These are phyloP conservation scores for Groenewaldozyma auringiensis DNA, from an alignment of 1,139 yeast species.

Conservation along the genomic window DNA sequence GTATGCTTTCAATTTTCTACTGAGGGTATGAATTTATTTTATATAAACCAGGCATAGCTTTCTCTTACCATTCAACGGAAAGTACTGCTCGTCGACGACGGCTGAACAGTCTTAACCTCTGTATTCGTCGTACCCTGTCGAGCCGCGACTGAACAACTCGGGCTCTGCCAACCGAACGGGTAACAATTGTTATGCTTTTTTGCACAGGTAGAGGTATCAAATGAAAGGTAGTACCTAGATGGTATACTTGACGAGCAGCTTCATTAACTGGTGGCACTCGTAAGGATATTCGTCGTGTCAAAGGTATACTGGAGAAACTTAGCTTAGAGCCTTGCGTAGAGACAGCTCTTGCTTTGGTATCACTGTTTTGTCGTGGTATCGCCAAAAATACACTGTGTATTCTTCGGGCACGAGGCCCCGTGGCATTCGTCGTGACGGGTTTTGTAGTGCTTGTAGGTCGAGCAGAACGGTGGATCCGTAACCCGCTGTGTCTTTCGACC, in stretches of 20 bases:
- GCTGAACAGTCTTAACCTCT: neutral
- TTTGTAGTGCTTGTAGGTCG: neutral
- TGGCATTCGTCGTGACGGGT: too few relatives aligned
- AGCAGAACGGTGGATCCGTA: neutral
- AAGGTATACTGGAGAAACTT: neutral
- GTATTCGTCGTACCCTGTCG: neutral
- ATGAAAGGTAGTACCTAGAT: neutral
- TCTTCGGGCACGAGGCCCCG: too few relatives aligned
- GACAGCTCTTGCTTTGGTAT: neutral
- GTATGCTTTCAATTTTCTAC: too few relatives aligned
- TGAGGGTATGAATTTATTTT: too few relatives aligned
- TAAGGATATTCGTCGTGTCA: neutral
- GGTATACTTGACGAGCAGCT: neutral
- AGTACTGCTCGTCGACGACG: constrained; percentile 1
- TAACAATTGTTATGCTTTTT: neutral
- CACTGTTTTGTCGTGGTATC: too few relatives aligned
- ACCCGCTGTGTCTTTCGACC: neutral
- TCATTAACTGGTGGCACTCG: neutral
- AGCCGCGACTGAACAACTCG: neutral
- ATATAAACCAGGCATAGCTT: too few relatives aligned
- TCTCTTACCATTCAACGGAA: constrained; percentile 1
- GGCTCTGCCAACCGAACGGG: neutral
- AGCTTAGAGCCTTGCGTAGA: neutral
- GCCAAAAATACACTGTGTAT: too few relatives aligned
- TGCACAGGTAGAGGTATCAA: neutral